Base-by-base conservation (phyloP, 768 basidiomycete species). In the Tulasnella sp. region DNA sequence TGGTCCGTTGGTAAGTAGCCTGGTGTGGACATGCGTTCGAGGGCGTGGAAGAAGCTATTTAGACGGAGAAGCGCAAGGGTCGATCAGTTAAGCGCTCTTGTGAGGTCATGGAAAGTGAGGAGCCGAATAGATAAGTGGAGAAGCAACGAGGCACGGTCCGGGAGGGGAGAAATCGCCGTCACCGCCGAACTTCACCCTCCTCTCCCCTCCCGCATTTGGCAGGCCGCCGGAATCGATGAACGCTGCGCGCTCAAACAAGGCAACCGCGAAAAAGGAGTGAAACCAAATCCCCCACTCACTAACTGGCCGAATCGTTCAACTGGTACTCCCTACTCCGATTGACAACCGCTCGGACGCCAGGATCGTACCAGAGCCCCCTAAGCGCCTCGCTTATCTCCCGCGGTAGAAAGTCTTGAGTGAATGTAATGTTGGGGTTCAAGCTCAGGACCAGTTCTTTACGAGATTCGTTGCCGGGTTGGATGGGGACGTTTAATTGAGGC, bases 281-380 rank as follows among this genome's bases (percentile, higher is more conserved):
- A 40, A 34, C 39, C n/a, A 72, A 29, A 40, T 36, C 0, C 39
- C 7, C 38, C 31, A 84, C 85, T 76, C 74, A 86, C 86, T 98
- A 99, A 22, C 93, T 88, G 1, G 97, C 97, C 3, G 91, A 92
- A 84, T 99, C 97, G 84, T 98, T 98, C 77, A 99, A 87, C 84
- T 99, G 96, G 86, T 97, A 95, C 85, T 99, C 97, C 75, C 95
- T 89, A 25, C 92, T 89, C 75, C 96, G 88, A 71, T 88, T 85
- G 40, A 96, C 95, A 39, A 94, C 94, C 78, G 92, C 91, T 79
- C 88, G 88, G 68, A 98, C 90, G 67, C 91, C 92, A 1, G 87
- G 84, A 79, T 94, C 93, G 75, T 85, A 84, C 97, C 97, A 98
- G 37, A 99, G 87, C 2, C 88, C 88, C 2, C 88, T 87, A 75